phyloP scores from a whole-genome alignment of 805 yeast species.

The Hanseniaspora lachancei region DNA sequence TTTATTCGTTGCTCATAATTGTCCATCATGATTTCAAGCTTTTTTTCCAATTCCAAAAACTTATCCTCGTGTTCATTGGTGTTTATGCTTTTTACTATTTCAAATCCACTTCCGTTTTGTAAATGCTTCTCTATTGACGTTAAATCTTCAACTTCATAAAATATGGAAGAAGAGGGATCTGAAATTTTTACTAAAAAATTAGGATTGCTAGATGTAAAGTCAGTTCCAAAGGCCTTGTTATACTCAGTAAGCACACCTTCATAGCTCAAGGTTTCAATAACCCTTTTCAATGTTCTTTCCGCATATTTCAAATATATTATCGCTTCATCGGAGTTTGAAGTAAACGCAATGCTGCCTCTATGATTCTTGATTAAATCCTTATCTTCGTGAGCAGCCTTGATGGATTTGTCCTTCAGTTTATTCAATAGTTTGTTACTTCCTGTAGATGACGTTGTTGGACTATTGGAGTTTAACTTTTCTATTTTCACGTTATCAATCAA shows the following conservation, averaged over 20 bases:
- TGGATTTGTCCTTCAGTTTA: neutral
- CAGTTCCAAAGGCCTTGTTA: neutral
- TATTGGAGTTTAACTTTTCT: neutral
- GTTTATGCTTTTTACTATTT: neutral
- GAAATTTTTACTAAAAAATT: neutral
- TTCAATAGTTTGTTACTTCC: neutral
- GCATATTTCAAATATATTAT: constrained; percentile 38
- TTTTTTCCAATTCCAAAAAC: neutral
- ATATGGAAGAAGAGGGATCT: neutral
- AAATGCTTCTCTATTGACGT: neutral
- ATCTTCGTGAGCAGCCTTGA: neutral
- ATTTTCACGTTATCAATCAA: neutral
- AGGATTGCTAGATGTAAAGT: neutral
- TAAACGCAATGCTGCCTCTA: neutral
- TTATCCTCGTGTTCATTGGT: neutral
- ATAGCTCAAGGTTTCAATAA: neutral
- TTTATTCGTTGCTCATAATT: neutral
- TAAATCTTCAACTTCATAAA: neutral
- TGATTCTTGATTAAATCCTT: neutral
- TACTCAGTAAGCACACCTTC: neutral
- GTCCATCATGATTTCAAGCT: constrained; percentile 1
- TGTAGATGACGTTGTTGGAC: neutral
- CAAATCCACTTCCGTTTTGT: neutral
- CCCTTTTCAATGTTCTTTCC: constrained; percentile 15
- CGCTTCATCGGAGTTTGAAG: neutral